Percentiles rank a stretch among this genome's conserved stretches.
Conservation (phyloP, 208 protist genomes). For the Trypanosoma rangeli region DNA sequence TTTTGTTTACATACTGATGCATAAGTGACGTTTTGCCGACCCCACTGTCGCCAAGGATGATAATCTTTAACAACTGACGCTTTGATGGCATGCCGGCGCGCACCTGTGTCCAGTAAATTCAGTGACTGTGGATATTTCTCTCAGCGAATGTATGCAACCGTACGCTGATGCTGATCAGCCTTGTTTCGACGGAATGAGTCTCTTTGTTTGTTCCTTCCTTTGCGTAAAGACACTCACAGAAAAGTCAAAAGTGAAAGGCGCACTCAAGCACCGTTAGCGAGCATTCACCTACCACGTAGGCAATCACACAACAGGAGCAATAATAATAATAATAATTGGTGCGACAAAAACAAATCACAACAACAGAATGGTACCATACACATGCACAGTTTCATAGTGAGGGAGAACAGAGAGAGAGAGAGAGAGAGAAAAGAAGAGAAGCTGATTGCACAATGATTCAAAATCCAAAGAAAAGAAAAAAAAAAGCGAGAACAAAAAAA, state of each 20-base stretch:
- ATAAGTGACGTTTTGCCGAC: slow-evolving; percentile 93
- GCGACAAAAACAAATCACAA: too few relatives aligned
- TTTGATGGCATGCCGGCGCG: slow-evolving; percentile 24
- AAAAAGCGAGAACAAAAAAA: slow-evolving; percentile 25
- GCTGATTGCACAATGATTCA: too few relatives aligned
- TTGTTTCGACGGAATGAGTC: background rate
- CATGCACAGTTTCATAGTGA: background rate
- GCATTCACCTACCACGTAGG: too few relatives aligned
- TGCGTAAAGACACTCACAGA: background rate
- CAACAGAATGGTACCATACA: too few relatives aligned
- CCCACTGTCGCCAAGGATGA: slow-evolving; percentile 93
- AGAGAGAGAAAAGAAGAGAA: too few relatives aligned
- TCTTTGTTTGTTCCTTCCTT: background rate
- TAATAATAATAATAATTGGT: too few relatives aligned
- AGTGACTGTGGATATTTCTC: background rate
- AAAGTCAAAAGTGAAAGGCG: slow-evolving; percentile 11
- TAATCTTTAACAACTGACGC: slow-evolving; percentile 94
- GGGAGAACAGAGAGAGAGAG: too few relatives aligned
- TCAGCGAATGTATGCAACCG: background rate
- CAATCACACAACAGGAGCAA: too few relatives aligned
- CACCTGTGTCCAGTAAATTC: background rate
- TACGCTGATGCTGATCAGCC: background rate
- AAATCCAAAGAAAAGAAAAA: slow-evolving; percentile 17
- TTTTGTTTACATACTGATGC: slow-evolving; percentile 91
- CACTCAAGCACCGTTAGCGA: too few relatives aligned